Evolutionary conservation across 2,329 filamentous ascomycete species (phyloP), one percentile per base, ranked within the genome.

Genomic region (Fusarium neocosmosporiellum): DNA sequence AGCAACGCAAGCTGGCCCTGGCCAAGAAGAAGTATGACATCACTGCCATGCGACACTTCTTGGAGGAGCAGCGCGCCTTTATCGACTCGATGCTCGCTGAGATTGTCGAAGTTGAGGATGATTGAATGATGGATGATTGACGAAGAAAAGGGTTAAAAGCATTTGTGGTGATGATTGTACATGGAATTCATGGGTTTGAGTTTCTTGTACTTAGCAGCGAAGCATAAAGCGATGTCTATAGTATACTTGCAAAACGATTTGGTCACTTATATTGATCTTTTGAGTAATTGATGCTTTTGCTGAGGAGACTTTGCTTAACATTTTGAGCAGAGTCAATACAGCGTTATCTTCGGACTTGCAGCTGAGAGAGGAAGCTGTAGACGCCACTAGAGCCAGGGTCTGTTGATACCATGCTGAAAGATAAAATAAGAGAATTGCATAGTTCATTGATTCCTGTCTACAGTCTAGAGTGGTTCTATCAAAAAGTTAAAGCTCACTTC

Each of bases 401-500:
- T 8, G 27, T 33, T 33, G 31, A 33, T 33, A 33, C 10, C 13
- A 11, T 33, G 31, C 3, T 33, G 31, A 11, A 2, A 13, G 13
- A 33, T 33, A 33, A 33, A 33, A 29, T 29, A 29, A 24, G 7
- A 24, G 2, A 50, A 7, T 31, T 9, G 18, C 7, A 31, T 10
- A 41, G 18, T 31, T 37, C 46, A 55, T 69, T 11, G 18, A 65
- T 34, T 24, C 37, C 14, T 29, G 22, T 55, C 0, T 33, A 39
- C 33, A 31, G 4, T 20, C 70, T 48, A 77, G 46, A 77, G 24
- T 5, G 65, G 69, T 67, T 85, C 81, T 29, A 87, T 66, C 27
- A 81, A 71, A 67, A 87, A 86, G 3, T 78, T 80, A 71, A 87
- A 87, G 34, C 72, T 78, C 34, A 81, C 78, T 43, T 84, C 81